These are phyloP conservation scores for Nicotiana attenuata DNA, from an alignment of 257 asterid species.

Conservation along the genomic window DNA sequence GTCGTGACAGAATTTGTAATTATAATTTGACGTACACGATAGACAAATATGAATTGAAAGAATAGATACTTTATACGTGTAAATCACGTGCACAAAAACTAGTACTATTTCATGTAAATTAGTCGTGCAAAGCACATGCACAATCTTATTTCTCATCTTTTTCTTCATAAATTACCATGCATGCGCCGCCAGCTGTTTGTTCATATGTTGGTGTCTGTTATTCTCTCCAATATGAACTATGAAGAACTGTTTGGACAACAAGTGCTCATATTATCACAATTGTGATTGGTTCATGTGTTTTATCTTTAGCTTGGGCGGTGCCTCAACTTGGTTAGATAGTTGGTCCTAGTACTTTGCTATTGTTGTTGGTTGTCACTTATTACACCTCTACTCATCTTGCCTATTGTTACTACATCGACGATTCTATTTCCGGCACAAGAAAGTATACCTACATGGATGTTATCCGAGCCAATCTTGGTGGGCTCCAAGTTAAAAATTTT, in stretches of 20 bases:
- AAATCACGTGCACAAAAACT: no score
- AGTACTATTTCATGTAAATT: no score
- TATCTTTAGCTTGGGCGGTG: conserved; percentile 31
- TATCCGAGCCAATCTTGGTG: conserved; percentile 45
- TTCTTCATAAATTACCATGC: no score
- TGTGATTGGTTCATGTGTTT: conserved; percentile 52
- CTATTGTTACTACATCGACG: conserved; percentile 33
- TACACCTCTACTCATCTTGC: conserved; percentile 27
- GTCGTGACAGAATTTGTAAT: no score
- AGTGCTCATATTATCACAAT: conserved; percentile 58
- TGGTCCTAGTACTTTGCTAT: conserved; percentile 37
- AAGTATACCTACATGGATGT: conserved; percentile 47
- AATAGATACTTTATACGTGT: no score
- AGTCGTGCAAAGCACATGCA: no score
- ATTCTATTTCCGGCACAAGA: conserved; percentile 28
- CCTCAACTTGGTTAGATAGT: conserved; percentile 59
- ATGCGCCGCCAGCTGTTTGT: no score
- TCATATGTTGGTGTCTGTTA: no score
- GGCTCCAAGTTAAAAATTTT: conserved; percentile 75
- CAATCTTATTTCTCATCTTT: no score
- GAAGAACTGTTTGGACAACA: conserved; percentile 37
- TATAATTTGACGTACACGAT: no score
- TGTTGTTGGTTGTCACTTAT: conserved; percentile 51
- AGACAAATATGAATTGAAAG: no score
- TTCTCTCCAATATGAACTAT: no score